Base-by-base conservation (phyloP, 1,284 basidiomycete genomes). In the Ustilago loliicola region DNA sequence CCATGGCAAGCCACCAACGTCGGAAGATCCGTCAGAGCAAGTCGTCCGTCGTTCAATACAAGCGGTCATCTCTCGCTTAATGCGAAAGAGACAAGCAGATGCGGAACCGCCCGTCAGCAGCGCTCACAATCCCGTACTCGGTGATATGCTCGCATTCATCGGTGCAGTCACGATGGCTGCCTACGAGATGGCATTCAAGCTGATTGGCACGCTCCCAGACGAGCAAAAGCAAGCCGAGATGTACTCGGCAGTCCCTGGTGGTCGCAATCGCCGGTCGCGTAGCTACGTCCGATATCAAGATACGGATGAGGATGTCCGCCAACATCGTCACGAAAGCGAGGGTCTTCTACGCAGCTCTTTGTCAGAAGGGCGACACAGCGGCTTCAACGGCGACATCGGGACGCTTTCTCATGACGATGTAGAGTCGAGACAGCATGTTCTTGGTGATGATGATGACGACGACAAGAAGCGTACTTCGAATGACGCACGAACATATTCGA, bases 91-190 rank as follows among this genome's bases (percentile, higher is more conserved):
- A 11, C 53, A 61, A 9, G 57, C 51, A 8, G 40, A 47, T 2
- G 21, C 45, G 4, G 60, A 63, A 6, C 17, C 48, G 1, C 66
- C 71, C 1, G 63, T 59, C 68, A 68, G 54, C 58, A 67, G 63
- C 59, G 65, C 68, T 21, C 54, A 58, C 21, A 82, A 80, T 36
- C 82, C 84, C 0, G 47, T 83, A 9, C 52, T 85, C 13, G 85
- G 85, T 15, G 72, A 84, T 51, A 23, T 75, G 19, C 74, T 84
- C 11, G 81, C 83, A 19, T 74, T 84, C 10, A 38, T 84, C 32
- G 85, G 84, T 6, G 84, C 84, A 9, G 72, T 86, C 2, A 84
- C 82, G 5, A 85, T 85, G 84, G 85, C 84, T 3, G 82, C 78
- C 0, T 86, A 85, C 65, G 85, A 86, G 57, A 79, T 85, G 65